These are phyloP conservation scores for Radiomyces spectabilis DNA, from an alignment of 192 early-diverging fungal species.

Conservation along the genomic window DNA sequence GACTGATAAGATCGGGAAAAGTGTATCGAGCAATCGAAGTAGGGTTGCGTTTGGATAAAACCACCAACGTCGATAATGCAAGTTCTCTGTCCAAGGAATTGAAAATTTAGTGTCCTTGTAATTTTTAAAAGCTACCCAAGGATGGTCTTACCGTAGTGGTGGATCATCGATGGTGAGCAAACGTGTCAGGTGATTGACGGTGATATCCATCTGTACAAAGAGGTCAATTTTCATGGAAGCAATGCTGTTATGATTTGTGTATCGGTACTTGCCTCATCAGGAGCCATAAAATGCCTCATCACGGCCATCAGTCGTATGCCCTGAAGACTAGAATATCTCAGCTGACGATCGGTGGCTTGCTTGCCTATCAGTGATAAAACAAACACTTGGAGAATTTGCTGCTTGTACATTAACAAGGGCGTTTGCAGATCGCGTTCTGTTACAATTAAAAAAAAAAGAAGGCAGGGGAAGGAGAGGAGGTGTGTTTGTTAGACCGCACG, in stretches of 20 bases:
- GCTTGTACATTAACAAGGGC: slow-evolving; percentile 66
- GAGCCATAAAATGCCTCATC: slow-evolving; percentile 49
- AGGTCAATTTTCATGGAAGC: not conserved
- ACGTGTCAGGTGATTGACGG: not conserved
- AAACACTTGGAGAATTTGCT: slow-evolving; percentile 62
- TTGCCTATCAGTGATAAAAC: slow-evolving; percentile 50
- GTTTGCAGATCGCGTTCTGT: slow-evolving; percentile 51
- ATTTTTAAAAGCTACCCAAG: no score
- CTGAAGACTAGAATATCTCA: slow-evolving; percentile 56
- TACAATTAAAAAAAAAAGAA: not conserved
- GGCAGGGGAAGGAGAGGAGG: not conserved
- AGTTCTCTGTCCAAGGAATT: slow-evolving; percentile 9
- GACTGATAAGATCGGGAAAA: not conserved
- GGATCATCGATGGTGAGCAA: no score
- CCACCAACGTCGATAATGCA: not conserved
- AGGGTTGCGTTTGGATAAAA: slow-evolving; percentile 4
- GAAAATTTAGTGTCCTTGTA: no score
- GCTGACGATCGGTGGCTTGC: slow-evolving; percentile 54
- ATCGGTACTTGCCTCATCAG: slow-evolving; percentile 37
- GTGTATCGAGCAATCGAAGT: not conserved
- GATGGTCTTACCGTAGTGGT: no score
- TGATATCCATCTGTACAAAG: not conserved
- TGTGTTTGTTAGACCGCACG: no score
- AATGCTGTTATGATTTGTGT: not conserved
- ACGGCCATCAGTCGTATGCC: slow-evolving; percentile 64